phyloP scores from a whole-genome alignment of 2,329 filamentous ascomycete genomes.

The Monosporascus sp. region DNA sequence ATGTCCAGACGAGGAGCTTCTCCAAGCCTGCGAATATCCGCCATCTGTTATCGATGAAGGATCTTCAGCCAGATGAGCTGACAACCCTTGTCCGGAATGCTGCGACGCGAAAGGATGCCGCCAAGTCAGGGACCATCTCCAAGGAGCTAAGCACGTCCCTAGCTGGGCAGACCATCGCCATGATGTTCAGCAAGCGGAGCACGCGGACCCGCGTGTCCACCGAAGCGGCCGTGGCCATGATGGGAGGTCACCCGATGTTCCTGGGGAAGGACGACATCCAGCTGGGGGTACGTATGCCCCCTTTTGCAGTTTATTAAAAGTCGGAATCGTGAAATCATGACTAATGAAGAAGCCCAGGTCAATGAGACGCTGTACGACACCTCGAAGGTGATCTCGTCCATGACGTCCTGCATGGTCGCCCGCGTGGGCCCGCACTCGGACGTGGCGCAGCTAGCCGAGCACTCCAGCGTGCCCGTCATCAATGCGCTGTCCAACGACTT shows the following conservation, averaged over 20 bases:
- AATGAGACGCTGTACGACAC: constrained; percentile 97
- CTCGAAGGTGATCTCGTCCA: constrained; percentile 86
- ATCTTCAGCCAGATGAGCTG: constrained; percentile 76
- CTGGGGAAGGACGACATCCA: constrained; percentile 94
- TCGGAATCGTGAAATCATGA: neutral
- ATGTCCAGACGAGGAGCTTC: constrained; percentile 37
- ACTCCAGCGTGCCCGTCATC: constrained; percentile 75
- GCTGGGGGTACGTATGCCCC: constrained; percentile 60
- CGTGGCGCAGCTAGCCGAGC: constrained; percentile 62
- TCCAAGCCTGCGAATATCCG: constrained; percentile 49
- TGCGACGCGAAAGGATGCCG: constrained; percentile 64
- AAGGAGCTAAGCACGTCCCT: constrained; percentile 56
- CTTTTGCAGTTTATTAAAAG: neutral
- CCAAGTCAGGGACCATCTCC: constrained; percentile 65
- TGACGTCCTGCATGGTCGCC: constrained; percentile 79
- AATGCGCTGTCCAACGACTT: constrained; percentile 86
- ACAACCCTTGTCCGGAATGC: constrained; percentile 80
- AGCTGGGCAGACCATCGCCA: constrained; percentile 74
- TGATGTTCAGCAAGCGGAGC: constrained; percentile 96
- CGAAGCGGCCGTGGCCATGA: constrained; percentile 79
- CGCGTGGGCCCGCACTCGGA: constrained; percentile 75
- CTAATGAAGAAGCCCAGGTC: constrained; percentile 43
- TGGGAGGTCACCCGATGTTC: constrained; percentile 96
- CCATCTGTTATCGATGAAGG: constrained; percentile 87
- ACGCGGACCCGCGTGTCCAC: constrained; percentile 92